Base-by-base conservation (phyloP, 306 rosid genomes). In the Rosa multiflora region DNA sequence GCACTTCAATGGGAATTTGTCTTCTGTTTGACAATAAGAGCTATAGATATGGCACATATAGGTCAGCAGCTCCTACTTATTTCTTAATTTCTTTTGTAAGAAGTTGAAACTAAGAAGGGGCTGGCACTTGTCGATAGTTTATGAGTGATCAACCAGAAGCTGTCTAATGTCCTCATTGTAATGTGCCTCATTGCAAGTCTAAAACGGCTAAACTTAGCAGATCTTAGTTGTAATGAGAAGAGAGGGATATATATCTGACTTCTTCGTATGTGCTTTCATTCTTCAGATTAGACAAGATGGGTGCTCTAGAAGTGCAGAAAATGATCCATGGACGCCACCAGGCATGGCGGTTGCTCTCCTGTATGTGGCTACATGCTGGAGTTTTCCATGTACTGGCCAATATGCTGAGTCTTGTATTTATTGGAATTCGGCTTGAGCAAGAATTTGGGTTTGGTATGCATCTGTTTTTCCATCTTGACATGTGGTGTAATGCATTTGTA, bases 381-480 rank as follows among this genome's bases (percentile, higher is more conserved):
- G 92, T 85, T 83, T 63, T 92, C 76, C 96, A 92, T 83, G 61
- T 92, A 52, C 94, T 92, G 73, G 92, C 97, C 85, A 92, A 90
- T 84, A 92, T 92, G 91, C 81, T 92, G 78, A 89, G 97, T 85
- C 97, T 92, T 76, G 26, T 89, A 70, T 89, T 92, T 70, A 92
- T 92, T 68, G 96, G 97, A 73, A 82, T 90, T 83, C 92, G 89
- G 69, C 94, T 92, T 74, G 97, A 92, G 79, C 96, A 90, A 89
- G 97, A 92, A 76, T 92, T 92, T 86, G 97, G 96, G 80, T 92
- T 92, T 86, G 96, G 97, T 92, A 89, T 35, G 93, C 86, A 76
- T 75, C 84, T 70, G 83, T 29, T 51, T 79, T 79, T 80, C 53
- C 75, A 52, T 78, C 79, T 82, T 76, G 62, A 20, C 64, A 44